A percentile compares a stretch with the other conserved stretches of the same genome.
These are phyloP conservation scores for Nemania sp. DNA, from an alignment of 2,329 filamentous ascomycete genomes.

Conservation along the genomic window DNA sequence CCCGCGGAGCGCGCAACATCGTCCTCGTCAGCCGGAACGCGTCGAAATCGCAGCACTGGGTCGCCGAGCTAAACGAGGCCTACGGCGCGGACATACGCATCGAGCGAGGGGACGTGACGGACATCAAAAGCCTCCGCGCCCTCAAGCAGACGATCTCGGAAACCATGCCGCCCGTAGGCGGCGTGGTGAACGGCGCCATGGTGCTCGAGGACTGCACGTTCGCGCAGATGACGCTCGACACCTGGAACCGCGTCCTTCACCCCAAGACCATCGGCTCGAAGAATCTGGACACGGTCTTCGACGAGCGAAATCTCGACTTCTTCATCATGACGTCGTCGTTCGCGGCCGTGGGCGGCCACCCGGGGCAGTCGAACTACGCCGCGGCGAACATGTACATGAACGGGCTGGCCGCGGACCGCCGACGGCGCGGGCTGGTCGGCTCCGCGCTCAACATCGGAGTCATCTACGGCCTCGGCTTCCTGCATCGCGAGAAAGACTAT, in stretches of 20 bases:
- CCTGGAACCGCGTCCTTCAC: slow-evolving; percentile 44
- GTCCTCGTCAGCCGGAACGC: slow-evolving; percentile 49
- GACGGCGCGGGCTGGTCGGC: slow-evolving; percentile 42
- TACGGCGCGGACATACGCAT: slow-evolving; percentile 31
- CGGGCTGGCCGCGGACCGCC: slow-evolving; percentile 45
- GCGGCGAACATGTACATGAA: slow-evolving; percentile 55
- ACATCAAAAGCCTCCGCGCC: slow-evolving; percentile 34
- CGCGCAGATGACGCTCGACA: slow-evolving; percentile 46
- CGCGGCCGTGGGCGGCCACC: slow-evolving; percentile 49
- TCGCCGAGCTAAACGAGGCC: slow-evolving; percentile 34
- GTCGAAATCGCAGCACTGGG: slow-evolving; percentile 39
- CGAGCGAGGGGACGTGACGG: slow-evolving; percentile 37
- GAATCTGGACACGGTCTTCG: slow-evolving; percentile 47
- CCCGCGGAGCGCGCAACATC: slow-evolving; percentile 46
- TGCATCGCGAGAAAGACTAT: slow-evolving; percentile 47
- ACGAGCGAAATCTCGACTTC: slow-evolving; percentile 44
- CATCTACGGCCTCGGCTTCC: slow-evolving; percentile 50
- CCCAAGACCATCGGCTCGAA: slow-evolving; percentile 48
- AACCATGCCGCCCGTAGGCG: slow-evolving; percentile 42
- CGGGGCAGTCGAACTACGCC: slow-evolving; percentile 51
- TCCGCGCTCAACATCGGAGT: slow-evolving; percentile 52
- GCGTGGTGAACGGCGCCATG: slow-evolving; percentile 52
- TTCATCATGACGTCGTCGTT: slow-evolving; percentile 55
- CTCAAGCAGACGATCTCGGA: slow-evolving; percentile 34
- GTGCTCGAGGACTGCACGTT: slow-evolving; percentile 50